A percentile compares a stretch with the other conserved stretches of the same genome.
These are phyloP conservation scores for Calonectria hawksworthii DNA, from an alignment of 2,329 filamentous ascomycete species.

Conservation along the genomic window DNA sequence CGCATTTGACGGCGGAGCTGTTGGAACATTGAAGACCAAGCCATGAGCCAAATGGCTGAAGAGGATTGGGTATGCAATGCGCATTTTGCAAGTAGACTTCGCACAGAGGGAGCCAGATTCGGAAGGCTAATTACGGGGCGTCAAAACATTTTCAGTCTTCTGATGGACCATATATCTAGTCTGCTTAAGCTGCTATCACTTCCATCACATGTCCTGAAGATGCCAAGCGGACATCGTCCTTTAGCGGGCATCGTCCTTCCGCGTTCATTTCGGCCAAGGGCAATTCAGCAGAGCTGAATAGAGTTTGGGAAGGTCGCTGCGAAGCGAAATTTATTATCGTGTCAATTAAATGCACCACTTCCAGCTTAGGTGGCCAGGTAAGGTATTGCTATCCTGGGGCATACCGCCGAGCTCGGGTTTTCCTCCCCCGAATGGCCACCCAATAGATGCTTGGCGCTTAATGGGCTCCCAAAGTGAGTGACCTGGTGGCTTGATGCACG, in stretches of 20 bases:
- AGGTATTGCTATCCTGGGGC: neutral
- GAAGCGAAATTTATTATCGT: neutral
- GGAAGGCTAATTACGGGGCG: neutral
- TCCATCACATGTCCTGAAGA: neutral
- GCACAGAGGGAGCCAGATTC: neutral
- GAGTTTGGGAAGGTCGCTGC: neutral
- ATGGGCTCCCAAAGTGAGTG: neutral
- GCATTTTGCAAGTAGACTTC: conserved; percentile 6
- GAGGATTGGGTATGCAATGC: neutral
- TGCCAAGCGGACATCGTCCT: neutral
- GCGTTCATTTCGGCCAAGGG: neutral
- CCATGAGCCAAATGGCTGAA: conserved; percentile 33
- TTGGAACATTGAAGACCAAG: conserved; percentile 52
- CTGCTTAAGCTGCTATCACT: neutral
- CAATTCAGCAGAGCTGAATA: neutral
- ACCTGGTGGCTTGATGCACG: neutral
- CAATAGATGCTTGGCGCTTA: conserved; percentile 23
- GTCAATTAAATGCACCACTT: neutral
- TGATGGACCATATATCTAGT: neutral
- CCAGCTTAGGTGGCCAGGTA: neutral
- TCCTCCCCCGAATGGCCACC: conserved; percentile 11
- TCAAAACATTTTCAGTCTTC: neutral
- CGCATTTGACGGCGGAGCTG: conserved; percentile 48
- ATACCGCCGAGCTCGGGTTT: conserved; percentile 5
- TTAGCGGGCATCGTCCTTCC: neutral